Conservation (phyloP, 495 filamentous ascomycete genomes). For the Penicillium diatomitis region DNA sequence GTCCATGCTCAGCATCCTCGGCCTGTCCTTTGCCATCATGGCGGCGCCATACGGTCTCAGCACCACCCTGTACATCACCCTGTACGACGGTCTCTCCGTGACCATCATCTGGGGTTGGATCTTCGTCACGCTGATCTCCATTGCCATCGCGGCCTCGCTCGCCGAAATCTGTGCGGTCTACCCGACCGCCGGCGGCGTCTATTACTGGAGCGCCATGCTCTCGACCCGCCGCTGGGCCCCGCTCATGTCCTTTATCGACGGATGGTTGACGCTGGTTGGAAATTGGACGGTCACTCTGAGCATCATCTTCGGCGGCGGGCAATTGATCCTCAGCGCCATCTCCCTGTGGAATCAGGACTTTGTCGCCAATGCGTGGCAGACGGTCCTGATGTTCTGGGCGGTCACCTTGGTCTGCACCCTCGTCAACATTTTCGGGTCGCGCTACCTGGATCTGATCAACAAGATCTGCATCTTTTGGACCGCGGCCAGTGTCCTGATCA, state of each 20-base stretch:
- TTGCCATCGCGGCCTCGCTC: slow-evolving; percentile 61
- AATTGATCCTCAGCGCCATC: slow-evolving; percentile 54
- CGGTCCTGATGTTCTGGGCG: slow-evolving; percentile 56
- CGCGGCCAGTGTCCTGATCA: slow-evolving; percentile 48
- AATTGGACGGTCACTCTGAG: slow-evolving; percentile 53
- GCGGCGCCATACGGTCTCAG: slow-evolving; percentile 58
- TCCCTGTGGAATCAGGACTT: slow-evolving; percentile 52
- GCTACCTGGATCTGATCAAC: slow-evolving; percentile 54
- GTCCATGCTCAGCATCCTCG: slow-evolving; percentile 57
- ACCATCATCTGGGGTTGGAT: slow-evolving; percentile 64
- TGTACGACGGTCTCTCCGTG: slow-evolving; percentile 55
- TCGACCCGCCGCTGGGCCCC: slow-evolving; percentile 48
- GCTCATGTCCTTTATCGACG: slow-evolving; percentile 59
- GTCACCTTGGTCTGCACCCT: slow-evolving; percentile 49
- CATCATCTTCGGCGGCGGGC: slow-evolving; percentile 43
- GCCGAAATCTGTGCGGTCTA: slow-evolving; percentile 72
- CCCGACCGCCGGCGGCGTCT: slow-evolving; percentile 60
- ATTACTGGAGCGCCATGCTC: slow-evolving; percentile 67
- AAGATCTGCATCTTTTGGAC: slow-evolving; percentile 64
- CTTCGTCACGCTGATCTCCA: slow-evolving; percentile 59
- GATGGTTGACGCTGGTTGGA: slow-evolving; percentile 66
- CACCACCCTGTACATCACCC: slow-evolving; percentile 61
- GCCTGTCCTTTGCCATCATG: slow-evolving; percentile 51
- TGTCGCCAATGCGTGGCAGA: slow-evolving; percentile 54
- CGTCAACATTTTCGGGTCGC: slow-evolving; percentile 49